Percentiles rank a stretch among this genome's conserved stretches.
Conservation (phyloP, 805 yeast species). For the Lipomyces orientalis region DNA sequence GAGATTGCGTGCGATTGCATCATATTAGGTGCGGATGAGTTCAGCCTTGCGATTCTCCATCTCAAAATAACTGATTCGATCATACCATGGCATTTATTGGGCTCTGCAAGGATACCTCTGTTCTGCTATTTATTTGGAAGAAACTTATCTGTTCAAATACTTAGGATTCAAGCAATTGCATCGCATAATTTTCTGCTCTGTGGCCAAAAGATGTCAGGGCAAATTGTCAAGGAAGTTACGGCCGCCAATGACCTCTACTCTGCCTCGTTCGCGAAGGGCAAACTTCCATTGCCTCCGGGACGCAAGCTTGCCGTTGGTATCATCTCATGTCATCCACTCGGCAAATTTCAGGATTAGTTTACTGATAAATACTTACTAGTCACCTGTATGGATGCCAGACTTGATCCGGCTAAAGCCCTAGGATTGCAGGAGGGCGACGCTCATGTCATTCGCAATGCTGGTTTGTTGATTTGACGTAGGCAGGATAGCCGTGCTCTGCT, state of each 20-base stretch:
- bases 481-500: background rate
- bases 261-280: slow-evolving; percentile 24
- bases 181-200: background rate
- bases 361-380: slow-evolving; percentile 8
- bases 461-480: slow-evolving; percentile 8
- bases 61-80: background rate
- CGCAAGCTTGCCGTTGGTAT: slow-evolving; percentile 34
- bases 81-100: background rate
- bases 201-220: background rate
- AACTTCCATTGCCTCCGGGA: slow-evolving; percentile 34
- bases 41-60: background rate
- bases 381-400: slow-evolving; percentile 36
- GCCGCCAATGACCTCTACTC: slow-evolving; percentile 29
- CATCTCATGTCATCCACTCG: background rate
- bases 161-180: too few relatives aligned
- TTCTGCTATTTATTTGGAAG: background rate
- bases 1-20: background rate
- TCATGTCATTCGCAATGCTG: slow-evolving; percentile 36
- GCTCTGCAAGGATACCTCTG: background rate
- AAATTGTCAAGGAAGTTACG: slow-evolving; percentile 19
- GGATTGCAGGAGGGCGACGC: slow-evolving; percentile 36
- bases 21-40: background rate
- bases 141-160: too few relatives aligned
- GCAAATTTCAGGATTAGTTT: background rate
- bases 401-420: slow-evolving; percentile 34